phyloP scores from a whole-genome alignment of 1,284 basidiomycete genomes.

The Pisolithus thermaeus region DNA sequence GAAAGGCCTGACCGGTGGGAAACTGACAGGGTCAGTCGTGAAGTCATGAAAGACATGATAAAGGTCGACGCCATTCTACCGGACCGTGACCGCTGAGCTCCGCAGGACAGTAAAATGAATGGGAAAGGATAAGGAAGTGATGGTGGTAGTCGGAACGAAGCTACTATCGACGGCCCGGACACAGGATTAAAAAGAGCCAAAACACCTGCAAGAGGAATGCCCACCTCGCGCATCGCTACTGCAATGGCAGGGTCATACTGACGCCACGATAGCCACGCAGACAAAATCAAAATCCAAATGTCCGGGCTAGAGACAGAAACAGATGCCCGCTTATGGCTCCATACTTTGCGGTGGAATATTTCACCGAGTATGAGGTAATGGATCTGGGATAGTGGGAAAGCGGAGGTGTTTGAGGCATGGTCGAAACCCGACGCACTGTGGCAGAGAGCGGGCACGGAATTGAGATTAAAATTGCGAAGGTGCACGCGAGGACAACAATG shows the following conservation, averaged over 20 bases:
- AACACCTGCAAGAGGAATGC: slow-evolving; percentile 60
- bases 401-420: slow-evolving; percentile 51
- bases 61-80: slow-evolving; percentile 77
- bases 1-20: slow-evolving; percentile 38
- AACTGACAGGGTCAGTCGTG: slow-evolving; percentile 59
- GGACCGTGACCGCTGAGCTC: slow-evolving; percentile 45
- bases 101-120: no score
- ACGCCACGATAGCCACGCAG: slow-evolving; percentile 52
- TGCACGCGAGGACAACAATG: no score
- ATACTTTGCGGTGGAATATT: slow-evolving; percentile 65
- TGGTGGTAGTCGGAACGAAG: no score
- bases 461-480: no score
- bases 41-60: slow-evolving; percentile 65
- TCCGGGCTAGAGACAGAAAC: slow-evolving; percentile 63
- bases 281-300: slow-evolving; percentile 37
- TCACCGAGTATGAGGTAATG: slow-evolving; percentile 63
- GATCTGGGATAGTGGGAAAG: slow-evolving; percentile 47
- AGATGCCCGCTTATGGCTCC: slow-evolving; percentile 53
- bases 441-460: no score
- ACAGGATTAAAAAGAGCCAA: no score
- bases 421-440: no score
- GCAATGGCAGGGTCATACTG: slow-evolving; percentile 46
- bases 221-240: slow-evolving; percentile 51
- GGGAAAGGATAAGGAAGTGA: no score
- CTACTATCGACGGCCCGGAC: no score